Evolutionary conservation across 2,329 filamentous ascomycete species (phyloP).

Genomic region (Didymella pinodella): DNA sequence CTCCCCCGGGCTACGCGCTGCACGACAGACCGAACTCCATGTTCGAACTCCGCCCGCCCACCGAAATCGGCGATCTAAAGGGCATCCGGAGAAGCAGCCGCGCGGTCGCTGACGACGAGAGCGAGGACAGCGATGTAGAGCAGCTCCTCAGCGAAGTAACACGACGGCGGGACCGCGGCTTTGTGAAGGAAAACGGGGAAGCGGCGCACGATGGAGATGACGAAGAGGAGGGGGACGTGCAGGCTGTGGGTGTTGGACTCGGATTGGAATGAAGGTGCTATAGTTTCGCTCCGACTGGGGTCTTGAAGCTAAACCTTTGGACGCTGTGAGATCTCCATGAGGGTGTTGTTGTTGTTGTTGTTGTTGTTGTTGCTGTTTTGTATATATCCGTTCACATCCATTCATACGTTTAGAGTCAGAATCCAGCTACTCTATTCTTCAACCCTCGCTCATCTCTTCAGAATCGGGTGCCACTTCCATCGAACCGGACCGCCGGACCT

Average conservation of each 20-base stretch:
- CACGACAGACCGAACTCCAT: conserved; percentile 46
- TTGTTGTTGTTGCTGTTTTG: too few species aligned
- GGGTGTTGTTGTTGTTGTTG: too few species aligned
- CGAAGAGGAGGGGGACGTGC: conserved; percentile 22
- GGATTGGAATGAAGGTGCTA: neutral
- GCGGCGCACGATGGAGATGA: conserved; percentile 35
- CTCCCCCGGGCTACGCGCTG: neutral
- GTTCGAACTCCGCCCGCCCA: conserved; percentile 48
- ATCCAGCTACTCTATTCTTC: too few species aligned
- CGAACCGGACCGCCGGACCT: too few species aligned
- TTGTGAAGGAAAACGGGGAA: conserved; percentile 24
- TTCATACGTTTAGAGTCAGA: too few species aligned
- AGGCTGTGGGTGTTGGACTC: neutral
- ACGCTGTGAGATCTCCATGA: too few species aligned
- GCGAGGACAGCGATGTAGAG: conserved; percentile 9
- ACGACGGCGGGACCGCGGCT: conserved; percentile 17
- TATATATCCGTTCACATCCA: too few species aligned
- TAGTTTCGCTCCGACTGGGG: neutral
- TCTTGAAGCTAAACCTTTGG: neutral
- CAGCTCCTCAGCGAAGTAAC: conserved; percentile 12
- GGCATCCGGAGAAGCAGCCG: conserved; percentile 54
- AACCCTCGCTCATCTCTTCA: too few species aligned
- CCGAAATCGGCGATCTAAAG: conserved; percentile 28
- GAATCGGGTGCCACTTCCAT: too few species aligned
- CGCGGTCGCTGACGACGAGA: conserved; percentile 56